phyloP scores from a whole-genome alignment of 2,329 filamentous ascomycete species.

The Cladophialophora psammophila region DNA sequence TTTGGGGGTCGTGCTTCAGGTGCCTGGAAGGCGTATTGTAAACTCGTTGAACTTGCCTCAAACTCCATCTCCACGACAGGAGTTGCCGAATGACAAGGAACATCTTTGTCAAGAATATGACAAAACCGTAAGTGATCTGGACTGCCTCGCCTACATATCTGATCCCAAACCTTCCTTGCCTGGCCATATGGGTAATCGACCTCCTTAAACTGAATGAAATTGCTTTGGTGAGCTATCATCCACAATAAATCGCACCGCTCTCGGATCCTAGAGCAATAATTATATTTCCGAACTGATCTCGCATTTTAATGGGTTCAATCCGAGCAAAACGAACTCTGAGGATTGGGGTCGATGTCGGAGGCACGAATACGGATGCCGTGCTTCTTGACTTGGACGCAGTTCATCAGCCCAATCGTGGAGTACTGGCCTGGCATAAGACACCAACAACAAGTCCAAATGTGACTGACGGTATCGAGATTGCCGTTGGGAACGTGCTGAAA shows the following conservation, averaged over 20 bases:
- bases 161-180: background rate
- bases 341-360: constrained; percentile 43
- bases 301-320: constrained; percentile 13
- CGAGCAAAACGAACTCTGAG: constrained; percentile 18
- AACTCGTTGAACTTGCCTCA: background rate
- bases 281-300: background rate
- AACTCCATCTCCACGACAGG: background rate
- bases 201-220: background rate
- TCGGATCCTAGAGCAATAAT: background rate
- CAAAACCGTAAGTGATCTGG: background rate
- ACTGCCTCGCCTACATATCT: background rate
- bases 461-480: constrained; percentile 50
- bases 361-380: constrained; percentile 38
- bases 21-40: background rate
- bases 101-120: background rate
- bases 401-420: constrained; percentile 40
- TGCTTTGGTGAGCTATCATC: background rate
- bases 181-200: background rate
- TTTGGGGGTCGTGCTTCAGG: background rate
- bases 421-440: constrained; percentile 46
- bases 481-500: constrained; percentile 49
- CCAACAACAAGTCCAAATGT: constrained; percentile 51
- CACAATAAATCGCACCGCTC: background rate
- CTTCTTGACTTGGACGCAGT: constrained; percentile 33
- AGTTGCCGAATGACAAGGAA: background rate